phyloP scores from a whole-genome alignment of 1,284 basidiomycete species.

The Tausonia pullulans region DNA sequence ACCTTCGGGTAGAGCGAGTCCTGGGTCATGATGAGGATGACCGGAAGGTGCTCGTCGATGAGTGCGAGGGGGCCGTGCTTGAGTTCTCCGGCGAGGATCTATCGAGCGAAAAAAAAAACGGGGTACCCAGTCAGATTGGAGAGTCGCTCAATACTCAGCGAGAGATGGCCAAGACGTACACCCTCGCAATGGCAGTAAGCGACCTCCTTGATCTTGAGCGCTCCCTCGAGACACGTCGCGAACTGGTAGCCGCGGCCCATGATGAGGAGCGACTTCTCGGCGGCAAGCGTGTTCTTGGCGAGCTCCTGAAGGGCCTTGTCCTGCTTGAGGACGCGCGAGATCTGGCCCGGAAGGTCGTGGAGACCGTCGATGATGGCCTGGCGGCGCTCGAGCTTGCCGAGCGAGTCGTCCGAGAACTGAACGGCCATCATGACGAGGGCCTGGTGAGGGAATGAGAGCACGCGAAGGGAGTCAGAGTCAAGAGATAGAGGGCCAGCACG shows the following conservation, averaged over 20 bases:
- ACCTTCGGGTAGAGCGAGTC: constrained; percentile 99
- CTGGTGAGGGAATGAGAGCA: not conserved
- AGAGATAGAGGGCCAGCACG: not conserved
- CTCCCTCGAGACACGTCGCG: constrained; percentile 95
- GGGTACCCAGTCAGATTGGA: not conserved
- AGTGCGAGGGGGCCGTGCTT: constrained; percentile 97
- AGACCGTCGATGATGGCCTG: constrained; percentile 91
- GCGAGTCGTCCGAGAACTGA: constrained; percentile 92
- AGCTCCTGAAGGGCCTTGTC: constrained; percentile 74
- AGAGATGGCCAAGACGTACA: constrained; percentile 26
- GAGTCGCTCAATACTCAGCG: not conserved
- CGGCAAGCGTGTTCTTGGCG: constrained; percentile 62
- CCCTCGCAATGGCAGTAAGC: constrained; percentile 46
- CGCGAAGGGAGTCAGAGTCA: not conserved
- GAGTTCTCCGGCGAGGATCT: constrained; percentile 90
- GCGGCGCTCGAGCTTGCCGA: constrained; percentile 80
- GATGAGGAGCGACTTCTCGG: constrained; percentile 80
- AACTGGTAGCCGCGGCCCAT: constrained; percentile 99
- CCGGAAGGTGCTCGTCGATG: constrained; percentile 96
- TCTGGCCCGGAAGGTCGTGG: constrained; percentile 78
- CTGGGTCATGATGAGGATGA: constrained; percentile 98
- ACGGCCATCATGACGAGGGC: constrained; percentile 97
- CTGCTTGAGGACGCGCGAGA: constrained; percentile 73
- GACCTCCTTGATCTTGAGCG: constrained; percentile 99
- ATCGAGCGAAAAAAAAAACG: constrained; percentile 20